Base-by-base conservation (phyloP, 352 stramenopile species). In the Aphanomyces invadans region DNA sequence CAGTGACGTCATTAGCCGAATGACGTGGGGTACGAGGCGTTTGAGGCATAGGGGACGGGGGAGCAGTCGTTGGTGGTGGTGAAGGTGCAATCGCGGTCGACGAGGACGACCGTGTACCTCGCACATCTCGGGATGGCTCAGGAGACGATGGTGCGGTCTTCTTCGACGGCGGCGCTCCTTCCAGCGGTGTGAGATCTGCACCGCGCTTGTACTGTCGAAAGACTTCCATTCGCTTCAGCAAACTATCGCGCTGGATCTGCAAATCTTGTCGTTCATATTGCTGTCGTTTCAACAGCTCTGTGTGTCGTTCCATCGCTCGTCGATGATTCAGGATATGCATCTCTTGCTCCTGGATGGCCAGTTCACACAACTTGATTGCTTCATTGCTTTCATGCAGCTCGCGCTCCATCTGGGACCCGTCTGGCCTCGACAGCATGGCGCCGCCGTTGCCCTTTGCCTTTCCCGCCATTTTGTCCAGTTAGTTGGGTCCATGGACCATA, bases 181-280 rank as follows among this genome's bases (percentile, higher is more conserved):
- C n/a, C 15, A 31, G 10, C n/a, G 26, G 26, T 23, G n/a, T 10
- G 26, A 54, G n/a, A 25, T 54, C 46, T 11, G 26, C 46, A 11
- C 46, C 46, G 0, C 46, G 46, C 46, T 54, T 54, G 46, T 67
- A 59, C 31, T 31, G 10, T 5, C 17, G 42, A 25, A 59, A 60
- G 9, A 39, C 11, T 11, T 67, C 25, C 10, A 67, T 49, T 12
- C 60, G 45, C 26, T 67, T 56, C 26, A 59, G 10, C 10, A 67
- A n/a, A 42, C 60, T 57, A 44, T 67, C 60, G 10, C 60, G 38
- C 33, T 46, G 42, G 26, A 67, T 59, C 11, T 57, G 19, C 11
- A 67, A 44, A 21, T 67, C 60, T 32, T 67, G 19, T 19, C 23
- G 42, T 46, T 59, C 42, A 12, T 67, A 67, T 19, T 59, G 38